Percentiles rank a stretch among this genome's conserved stretches.
Conservation (phyloP, 192 early-diverging fungal genomes). For the Linnemannia exigua region DNA sequence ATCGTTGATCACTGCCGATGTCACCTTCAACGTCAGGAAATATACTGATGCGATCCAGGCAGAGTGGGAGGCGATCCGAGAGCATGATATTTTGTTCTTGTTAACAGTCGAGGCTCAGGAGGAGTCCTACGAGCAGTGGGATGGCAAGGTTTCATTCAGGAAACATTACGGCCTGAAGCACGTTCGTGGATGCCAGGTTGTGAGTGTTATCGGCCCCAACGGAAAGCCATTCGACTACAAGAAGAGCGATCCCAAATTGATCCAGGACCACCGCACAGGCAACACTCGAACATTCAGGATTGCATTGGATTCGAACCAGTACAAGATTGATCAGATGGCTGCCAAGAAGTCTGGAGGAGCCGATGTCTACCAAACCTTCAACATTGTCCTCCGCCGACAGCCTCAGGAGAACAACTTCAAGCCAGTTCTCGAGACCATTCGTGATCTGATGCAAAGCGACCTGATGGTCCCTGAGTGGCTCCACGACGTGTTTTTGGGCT, state of each 20-base stretch:
- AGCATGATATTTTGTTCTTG: constrained; percentile 93
- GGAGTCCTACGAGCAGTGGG: constrained; percentile 53
- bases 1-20: constrained; percentile 84
- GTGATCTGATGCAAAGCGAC: constrained; percentile 89
- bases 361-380: constrained; percentile 87
- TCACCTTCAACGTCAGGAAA: constrained; percentile 74
- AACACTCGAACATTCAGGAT: constrained; percentile 80
- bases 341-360: constrained; percentile 62
- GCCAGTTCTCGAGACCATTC: constrained; percentile 90
- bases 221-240: constrained; percentile 66
- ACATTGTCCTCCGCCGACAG: constrained; percentile 89
- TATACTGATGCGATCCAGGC: constrained; percentile 79
- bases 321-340: constrained; percentile 72
- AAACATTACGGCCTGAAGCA: constrained; percentile 80
- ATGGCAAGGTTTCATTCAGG: constrained; percentile 67
- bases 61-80: constrained; percentile 92
- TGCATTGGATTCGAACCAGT: constrained; percentile 90
- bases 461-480: constrained; percentile 94
- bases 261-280: constrained; percentile 58
- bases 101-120: constrained; percentile 75
- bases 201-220: constrained; percentile 79
- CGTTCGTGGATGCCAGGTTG: constrained; percentile 91
- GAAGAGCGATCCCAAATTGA: constrained; percentile 51
- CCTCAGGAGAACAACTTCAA: constrained; percentile 96
- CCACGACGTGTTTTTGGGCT: constrained; percentile 91